A percentile compares a stretch with the other conserved stretches of the same genome.
These are phyloP conservation scores for Ascodesmis nigricans DNA, from an alignment of 495 filamentous ascomycete species.

Conservation along the genomic window DNA sequence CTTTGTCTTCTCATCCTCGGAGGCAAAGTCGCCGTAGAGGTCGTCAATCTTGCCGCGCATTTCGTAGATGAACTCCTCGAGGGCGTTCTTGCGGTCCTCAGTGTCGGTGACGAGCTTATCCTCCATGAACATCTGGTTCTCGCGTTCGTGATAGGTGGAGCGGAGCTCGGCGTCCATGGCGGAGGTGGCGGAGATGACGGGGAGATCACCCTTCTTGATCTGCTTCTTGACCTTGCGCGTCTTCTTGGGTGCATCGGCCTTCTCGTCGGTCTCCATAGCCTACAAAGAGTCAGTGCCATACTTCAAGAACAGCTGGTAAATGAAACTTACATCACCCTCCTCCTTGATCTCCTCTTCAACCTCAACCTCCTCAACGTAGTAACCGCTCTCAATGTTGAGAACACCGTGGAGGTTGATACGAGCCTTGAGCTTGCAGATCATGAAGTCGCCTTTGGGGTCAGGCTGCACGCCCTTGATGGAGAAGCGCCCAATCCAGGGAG, in stretches of 20 bases:
- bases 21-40: conserved; percentile 67
- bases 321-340: conserved; percentile 33
- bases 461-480: conserved; percentile 78
- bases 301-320: too few species aligned
- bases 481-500: conserved; percentile 90
- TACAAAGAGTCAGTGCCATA: too few species aligned
- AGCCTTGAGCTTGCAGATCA: conserved; percentile 99
- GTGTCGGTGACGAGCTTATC: conserved; percentile 97
- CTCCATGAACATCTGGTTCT: conserved; percentile 82
- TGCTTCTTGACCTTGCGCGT: conserved; percentile 98
- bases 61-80: conserved; percentile 93
- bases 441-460: conserved; percentile 73
- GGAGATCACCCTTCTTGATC: conserved; percentile 89
- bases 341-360: conserved; percentile 79
- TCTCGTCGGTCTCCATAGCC: conserved; percentile 86
- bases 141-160: conserved; percentile 48
- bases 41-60: conserved; percentile 83
- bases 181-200: conserved; percentile 61
- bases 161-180: conserved; percentile 49
- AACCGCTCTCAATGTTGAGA: conserved; percentile 88
- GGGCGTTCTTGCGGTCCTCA: conserved; percentile 98
- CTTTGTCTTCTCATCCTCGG: conserved; percentile 79
- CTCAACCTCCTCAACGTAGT: conserved; percentile 95
- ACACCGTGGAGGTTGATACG: conserved; percentile 91
- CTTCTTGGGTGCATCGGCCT: conserved; percentile 80